Conservation (phyloP, 768 basidiomycete genomes). For the Lactarius hengduanensis region DNA sequence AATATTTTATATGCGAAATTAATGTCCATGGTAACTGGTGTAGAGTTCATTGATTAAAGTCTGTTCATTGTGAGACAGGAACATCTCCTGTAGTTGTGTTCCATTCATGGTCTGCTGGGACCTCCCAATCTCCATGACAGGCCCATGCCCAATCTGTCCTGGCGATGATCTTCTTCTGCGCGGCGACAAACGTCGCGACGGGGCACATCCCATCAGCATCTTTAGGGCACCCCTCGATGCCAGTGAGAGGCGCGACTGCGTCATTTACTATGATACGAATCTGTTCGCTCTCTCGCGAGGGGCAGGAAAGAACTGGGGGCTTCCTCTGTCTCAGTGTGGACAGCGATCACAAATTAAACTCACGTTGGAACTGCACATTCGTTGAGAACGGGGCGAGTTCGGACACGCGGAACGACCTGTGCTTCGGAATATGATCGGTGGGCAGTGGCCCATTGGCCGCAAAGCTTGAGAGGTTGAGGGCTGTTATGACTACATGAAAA, state of each 20-base stretch:
- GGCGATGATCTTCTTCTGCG: slow-evolving; percentile 62
- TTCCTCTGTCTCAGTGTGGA: not conserved
- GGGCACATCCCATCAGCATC: slow-evolving; percentile 79
- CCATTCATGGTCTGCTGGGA: slow-evolving; percentile 67
- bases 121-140: slow-evolving; percentile 73
- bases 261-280: slow-evolving; percentile 89
- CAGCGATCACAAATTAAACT: slow-evolving; percentile 17
- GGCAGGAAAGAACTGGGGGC: slow-evolving; percentile 35
- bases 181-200: slow-evolving; percentile 65
- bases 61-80: slow-evolving; percentile 36
- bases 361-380: slow-evolving; percentile 88
- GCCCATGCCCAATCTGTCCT: slow-evolving; percentile 73
- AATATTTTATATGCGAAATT: not conserved
- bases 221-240: slow-evolving; percentile 68
- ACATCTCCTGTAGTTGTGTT: slow-evolving; percentile 70
- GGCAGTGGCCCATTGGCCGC: slow-evolving; percentile 74
- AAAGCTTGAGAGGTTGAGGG: slow-evolving; percentile 77
- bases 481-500: slow-evolving; percentile 62
- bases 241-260: slow-evolving; percentile 76
- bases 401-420: slow-evolving; percentile 68
- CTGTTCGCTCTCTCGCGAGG: slow-evolving; percentile 42
- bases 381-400: slow-evolving; percentile 86
- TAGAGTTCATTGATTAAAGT: slow-evolving; percentile 1
- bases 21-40: not conserved
- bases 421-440: slow-evolving; percentile 61